These are phyloP conservation scores for Aegilops longissima DNA, from an alignment of 176 grass and related monocot species.

Conservation along the genomic window DNA sequence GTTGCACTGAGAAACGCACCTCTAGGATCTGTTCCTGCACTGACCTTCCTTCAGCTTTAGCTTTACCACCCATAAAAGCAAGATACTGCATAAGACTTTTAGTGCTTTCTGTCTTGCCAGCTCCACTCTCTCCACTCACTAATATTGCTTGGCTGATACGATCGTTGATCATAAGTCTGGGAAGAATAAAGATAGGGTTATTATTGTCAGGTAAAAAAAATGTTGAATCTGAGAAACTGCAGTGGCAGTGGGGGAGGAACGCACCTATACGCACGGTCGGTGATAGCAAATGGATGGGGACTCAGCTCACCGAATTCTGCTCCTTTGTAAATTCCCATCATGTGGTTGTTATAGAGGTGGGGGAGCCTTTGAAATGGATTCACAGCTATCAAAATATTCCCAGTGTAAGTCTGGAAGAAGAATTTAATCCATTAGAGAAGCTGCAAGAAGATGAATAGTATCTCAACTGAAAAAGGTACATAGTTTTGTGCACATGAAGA, in stretches of 20 bases:
- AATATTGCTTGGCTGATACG: slow-evolving; percentile 80
- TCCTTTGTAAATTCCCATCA: slow-evolving; percentile 96
- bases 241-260: not conserved
- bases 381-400: slow-evolving; percentile 95
- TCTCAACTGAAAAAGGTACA: not conserved
- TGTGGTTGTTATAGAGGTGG: slow-evolving; percentile 88
- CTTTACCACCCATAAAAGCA: slow-evolving; percentile 83
- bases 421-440: slow-evolving; percentile 52
- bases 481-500: not conserved
- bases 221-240: not conserved
- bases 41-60: slow-evolving; percentile 66
- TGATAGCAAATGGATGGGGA: slow-evolving; percentile 95
- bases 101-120: slow-evolving; percentile 92
- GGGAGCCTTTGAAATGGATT: slow-evolving; percentile 94
- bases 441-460: slow-evolving; percentile 8
- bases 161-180: slow-evolving; percentile 81
- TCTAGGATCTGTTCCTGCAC: slow-evolving; percentile 88
- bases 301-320: slow-evolving; percentile 85
- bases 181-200: slow-evolving; percentile 27
- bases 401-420: slow-evolving; percentile 84
- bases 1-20: slow-evolving; percentile 38
- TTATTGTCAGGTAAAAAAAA: not conserved
- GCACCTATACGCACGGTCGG: slow-evolving; percentile 85
- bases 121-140: slow-evolving; percentile 94
- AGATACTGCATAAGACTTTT: slow-evolving; percentile 95